A percentile compares a stretch with the other conserved stretches of the same genome.
Conservation (phyloP, 768 basidiomycete genomes). For the Agaricus sinodeliciosus region DNA sequence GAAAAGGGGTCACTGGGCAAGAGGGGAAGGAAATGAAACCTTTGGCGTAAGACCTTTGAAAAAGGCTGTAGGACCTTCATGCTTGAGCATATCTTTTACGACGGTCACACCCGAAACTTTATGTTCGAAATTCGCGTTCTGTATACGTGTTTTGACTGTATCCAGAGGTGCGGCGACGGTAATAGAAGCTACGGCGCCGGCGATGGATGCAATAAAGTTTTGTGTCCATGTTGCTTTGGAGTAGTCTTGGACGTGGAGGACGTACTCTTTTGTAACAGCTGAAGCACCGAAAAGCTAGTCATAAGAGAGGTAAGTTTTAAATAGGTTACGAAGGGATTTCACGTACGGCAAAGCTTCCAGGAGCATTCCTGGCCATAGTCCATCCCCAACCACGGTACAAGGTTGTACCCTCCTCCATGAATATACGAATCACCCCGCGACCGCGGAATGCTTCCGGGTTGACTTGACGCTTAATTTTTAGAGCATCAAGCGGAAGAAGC, state of each 20-base stretch:
- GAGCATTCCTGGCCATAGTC: slow-evolving; percentile 97
- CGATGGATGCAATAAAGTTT: slow-evolving; percentile 94
- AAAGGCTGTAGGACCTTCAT: slow-evolving; percentile 79
- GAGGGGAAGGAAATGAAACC: no score
- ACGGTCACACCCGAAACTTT: slow-evolving; percentile 78
- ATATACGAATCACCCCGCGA: slow-evolving; percentile 82
- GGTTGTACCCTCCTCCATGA: slow-evolving; percentile 85
- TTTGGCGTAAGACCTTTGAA: slow-evolving; percentile 99
- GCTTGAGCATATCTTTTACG: slow-evolving; percentile 76
- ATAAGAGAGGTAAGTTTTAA: neutral
- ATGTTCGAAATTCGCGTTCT: slow-evolving; percentile 94
- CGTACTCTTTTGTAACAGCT: slow-evolving; percentile 89
- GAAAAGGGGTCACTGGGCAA: no score
- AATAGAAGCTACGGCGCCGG: slow-evolving; percentile 92
- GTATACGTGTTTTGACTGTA: slow-evolving; percentile 94
- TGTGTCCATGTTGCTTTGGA: slow-evolving; percentile 94
- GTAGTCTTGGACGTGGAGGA: slow-evolving; percentile 85
- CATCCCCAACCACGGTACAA: slow-evolving; percentile 98
- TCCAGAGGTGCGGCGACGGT: slow-evolving; percentile 95
- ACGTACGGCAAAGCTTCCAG: slow-evolving; percentile 88
- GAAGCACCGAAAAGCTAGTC: slow-evolving; percentile 94
- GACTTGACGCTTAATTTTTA: slow-evolving; percentile 98
- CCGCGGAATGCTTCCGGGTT: slow-evolving; percentile 98
- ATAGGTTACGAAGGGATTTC: neutral
- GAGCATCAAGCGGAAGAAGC: slow-evolving; percentile 90